These are phyloP conservation scores for Dothideomycetes sp. DNA, from an alignment of 2,329 filamentous ascomycete genomes.

Conservation along the genomic window DNA sequence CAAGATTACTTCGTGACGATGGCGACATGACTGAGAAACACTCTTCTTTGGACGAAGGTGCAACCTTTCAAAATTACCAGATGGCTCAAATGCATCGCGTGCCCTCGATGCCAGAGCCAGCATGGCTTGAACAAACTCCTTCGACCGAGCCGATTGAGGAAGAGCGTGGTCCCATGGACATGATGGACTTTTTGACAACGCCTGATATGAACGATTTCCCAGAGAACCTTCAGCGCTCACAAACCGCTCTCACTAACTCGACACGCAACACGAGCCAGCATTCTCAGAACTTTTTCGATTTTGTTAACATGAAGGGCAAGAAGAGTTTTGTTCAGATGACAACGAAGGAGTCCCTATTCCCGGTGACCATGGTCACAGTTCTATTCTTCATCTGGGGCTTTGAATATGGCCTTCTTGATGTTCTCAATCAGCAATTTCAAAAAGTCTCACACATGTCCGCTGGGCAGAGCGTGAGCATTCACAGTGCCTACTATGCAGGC, in stretches of 20 bases:
- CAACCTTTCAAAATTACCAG: slow-evolving; percentile 5
- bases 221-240: slow-evolving; percentile 18
- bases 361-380: slow-evolving; percentile 63
- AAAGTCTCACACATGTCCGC: slow-evolving; percentile 49
- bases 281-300: slow-evolving; percentile 56
- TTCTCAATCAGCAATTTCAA: slow-evolving; percentile 63
- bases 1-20: slow-evolving; percentile 42
- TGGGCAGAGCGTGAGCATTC: slow-evolving; percentile 55
- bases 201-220: slow-evolving; percentile 28
- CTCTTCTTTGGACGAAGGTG: slow-evolving; percentile 10
- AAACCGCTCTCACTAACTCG: slow-evolving; percentile 27
- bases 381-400: slow-evolving; percentile 87
- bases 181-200: slow-evolving; percentile 44
- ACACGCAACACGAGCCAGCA: slow-evolving; percentile 22
- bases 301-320: slow-evolving; percentile 58
- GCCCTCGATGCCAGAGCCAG: slow-evolving; percentile 13
- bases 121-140: slow-evolving; percentile 2
- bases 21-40: slow-evolving; percentile 23
- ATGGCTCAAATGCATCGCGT: slow-evolving; percentile 15
- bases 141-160: slow-evolving; percentile 5
- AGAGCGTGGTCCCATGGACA: slow-evolving; percentile 21
- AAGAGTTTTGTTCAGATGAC: slow-evolving; percentile 61
- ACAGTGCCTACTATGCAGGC: slow-evolving; percentile 59
- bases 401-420: slow-evolving; percentile 77
- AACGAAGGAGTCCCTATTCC: slow-evolving; percentile 55